phyloP scores from a whole-genome alignment of 2,329 filamentous ascomycete genomes.

The Pestalotiopsis sp. region DNA sequence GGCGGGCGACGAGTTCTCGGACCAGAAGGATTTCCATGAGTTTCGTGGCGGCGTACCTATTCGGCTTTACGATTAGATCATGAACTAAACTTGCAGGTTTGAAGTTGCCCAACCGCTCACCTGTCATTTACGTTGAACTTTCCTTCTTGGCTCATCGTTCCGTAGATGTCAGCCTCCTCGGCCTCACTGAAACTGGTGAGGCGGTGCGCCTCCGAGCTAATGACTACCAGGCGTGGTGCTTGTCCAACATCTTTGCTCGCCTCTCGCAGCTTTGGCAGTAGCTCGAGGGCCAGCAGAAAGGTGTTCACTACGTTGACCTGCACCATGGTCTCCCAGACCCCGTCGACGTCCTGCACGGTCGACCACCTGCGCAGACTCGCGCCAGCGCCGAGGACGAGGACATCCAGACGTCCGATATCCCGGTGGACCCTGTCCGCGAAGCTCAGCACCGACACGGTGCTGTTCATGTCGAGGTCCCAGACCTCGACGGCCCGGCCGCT shows the following conservation, averaged over 20 bases:
- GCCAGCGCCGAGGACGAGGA: constrained; percentile 42
- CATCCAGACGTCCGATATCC: constrained; percentile 42
- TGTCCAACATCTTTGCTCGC: constrained; percentile 21
- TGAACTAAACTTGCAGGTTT: neutral
- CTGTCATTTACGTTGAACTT: neutral
- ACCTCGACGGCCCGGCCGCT: constrained; percentile 37
- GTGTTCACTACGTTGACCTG: constrained; percentile 55
- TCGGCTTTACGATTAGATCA: neutral
- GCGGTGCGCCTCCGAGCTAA: neutral
- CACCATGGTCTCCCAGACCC: constrained; percentile 46
- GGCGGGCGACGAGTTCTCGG: constrained; percentile 20
- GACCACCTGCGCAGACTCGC: constrained; percentile 38
- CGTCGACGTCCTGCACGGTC: constrained; percentile 35
- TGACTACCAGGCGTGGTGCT: neutral
- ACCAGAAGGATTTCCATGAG: constrained; percentile 29
- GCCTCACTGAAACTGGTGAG: neutral
- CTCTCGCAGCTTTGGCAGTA: constrained; percentile 51
- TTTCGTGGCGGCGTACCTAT: constrained; percentile 24
- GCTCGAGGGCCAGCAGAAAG: constrained; percentile 46
- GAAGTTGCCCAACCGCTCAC: neutral
- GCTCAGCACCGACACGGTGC: constrained; percentile 42
- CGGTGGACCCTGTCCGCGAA: constrained; percentile 39
- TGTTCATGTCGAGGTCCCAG: constrained; percentile 51
- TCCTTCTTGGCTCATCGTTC: neutral
- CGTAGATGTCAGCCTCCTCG: neutral